A percentile compares a stretch with the other conserved stretches of the same genome.
Conservation (phyloP, 371 early-diverging fungal genomes). For the Dichotomocladium elegans region DNA sequence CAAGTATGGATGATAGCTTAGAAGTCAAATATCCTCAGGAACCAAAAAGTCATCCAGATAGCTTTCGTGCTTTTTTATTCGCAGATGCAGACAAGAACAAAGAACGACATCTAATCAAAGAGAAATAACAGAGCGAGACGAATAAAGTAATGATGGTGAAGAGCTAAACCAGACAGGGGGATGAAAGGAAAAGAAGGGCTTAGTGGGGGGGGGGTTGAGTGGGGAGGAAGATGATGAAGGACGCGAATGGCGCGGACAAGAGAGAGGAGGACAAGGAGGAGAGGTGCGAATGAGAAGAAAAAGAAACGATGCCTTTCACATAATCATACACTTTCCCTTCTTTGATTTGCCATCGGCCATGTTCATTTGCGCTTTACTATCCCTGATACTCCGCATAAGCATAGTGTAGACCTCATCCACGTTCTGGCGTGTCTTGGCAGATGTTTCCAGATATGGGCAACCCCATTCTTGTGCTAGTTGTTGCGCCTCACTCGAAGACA, state of each 20-base stretch:
- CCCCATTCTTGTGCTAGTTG: constrained; percentile 71
- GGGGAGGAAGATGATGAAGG: neutral
- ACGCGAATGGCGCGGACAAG: neutral
- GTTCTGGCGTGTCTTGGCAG: constrained; percentile 79
- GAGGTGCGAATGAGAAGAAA: neutral
- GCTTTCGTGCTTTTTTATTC: no score
- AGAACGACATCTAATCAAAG: no score
- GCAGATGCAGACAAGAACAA: no score
- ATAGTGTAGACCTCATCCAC: constrained; percentile 75
- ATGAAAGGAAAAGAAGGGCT: neutral
- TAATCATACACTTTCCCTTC: constrained; percentile 20
- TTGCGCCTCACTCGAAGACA: constrained; percentile 58
- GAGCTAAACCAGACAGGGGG: neutral
- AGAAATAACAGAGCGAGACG: neutral
- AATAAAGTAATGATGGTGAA: neutral
- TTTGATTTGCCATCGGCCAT: constrained; percentile 20
- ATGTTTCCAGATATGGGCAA: constrained; percentile 80
- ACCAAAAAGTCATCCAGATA: no score
- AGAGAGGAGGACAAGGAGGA: neutral
- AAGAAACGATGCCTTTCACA: constrained; percentile 4
- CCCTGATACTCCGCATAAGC: constrained; percentile 54
- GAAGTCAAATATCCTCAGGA: no score
- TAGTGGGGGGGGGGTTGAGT: neutral
- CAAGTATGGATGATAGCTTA: no score
- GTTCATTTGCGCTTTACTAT: constrained; percentile 17